These are phyloP conservation scores for Acorus gramineus DNA, from an alignment of 106 monocot species.

Conservation along the genomic window DNA sequence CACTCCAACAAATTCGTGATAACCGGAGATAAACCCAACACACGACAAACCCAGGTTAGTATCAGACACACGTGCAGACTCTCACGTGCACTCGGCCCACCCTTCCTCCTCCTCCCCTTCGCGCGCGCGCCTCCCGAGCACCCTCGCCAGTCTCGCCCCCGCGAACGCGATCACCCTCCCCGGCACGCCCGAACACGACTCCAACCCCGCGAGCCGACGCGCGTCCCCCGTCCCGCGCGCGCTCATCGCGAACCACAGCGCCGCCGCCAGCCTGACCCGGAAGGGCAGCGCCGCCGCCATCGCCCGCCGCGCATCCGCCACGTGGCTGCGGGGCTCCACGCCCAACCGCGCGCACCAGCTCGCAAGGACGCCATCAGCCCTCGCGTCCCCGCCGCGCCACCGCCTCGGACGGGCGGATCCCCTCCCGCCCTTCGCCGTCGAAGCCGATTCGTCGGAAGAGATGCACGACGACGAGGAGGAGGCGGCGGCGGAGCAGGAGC, in stretches of 20 bases:
- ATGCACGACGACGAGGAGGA: slow-evolving; percentile 19
- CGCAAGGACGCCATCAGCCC: slow-evolving; percentile 20
- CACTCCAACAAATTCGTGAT: no score
- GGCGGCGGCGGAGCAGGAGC: slow-evolving; percentile 1
- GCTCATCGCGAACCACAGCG: slow-evolving; percentile 34
- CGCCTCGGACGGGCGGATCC: not conserved
- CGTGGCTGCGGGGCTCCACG: slow-evolving; percentile 5
- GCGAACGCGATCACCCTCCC: slow-evolving; percentile 25
- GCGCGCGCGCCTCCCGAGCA: not conserved
- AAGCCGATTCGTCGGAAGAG: slow-evolving; percentile 20
- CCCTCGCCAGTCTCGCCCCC: slow-evolving; percentile 20
- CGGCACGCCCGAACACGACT: slow-evolving; percentile 34
- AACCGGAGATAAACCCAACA: no score
- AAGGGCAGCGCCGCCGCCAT: slow-evolving; percentile 3
- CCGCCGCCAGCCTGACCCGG: slow-evolving; percentile 34
- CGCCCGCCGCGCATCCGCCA: slow-evolving; percentile 29
- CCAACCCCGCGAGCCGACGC: slow-evolving; percentile 11
- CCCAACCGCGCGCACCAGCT: slow-evolving; percentile 27
- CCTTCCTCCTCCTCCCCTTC: slow-evolving; percentile 31
- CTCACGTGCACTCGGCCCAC: slow-evolving; percentile 41
- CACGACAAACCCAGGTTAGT: no score
- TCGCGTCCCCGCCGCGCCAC: slow-evolving; percentile 16
- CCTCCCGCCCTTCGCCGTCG: not conserved
- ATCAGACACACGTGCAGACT: no score
- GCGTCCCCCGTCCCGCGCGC: slow-evolving; percentile 2